Conservation (phyloP, 108 stramenopile genomes). For the Mayamaea pseudoterrestris region DNA sequence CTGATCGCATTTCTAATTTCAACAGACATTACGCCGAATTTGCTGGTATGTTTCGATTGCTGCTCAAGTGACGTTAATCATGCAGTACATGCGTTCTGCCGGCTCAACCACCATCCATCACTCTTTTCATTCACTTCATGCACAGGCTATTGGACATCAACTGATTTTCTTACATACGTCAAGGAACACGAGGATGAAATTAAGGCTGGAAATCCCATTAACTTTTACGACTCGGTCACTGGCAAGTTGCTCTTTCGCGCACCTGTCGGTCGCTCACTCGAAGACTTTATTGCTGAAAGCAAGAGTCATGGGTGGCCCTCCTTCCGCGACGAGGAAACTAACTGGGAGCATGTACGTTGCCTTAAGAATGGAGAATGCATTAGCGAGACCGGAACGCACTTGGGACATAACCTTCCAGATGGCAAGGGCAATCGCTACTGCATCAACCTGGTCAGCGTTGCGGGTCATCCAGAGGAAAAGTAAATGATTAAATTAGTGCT, state of each 20-base stretch:
- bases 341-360: conserved; percentile 82
- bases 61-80: not conserved
- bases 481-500: no score
- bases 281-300: conserved; percentile 56
- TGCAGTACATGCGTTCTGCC: no score
- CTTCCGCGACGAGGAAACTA: conserved; percentile 72
- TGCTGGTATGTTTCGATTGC: no score
- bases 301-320: conserved; percentile 53
- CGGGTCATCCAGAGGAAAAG: conserved; percentile 45
- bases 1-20: conserved; percentile 76
- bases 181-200: conserved; percentile 20
- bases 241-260: conserved; percentile 66
- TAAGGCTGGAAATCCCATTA: conserved; percentile 19
- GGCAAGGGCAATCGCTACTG: conserved; percentile 48
- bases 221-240: conserved; percentile 74
- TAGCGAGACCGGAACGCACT: conserved; percentile 74
- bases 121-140: conserved; percentile 2
- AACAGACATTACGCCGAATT: conserved; percentile 58
- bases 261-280: conserved; percentile 55
- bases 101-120: no score
- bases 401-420: conserved; percentile 72
- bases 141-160: conserved; percentile 61
- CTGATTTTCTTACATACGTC: conserved; percentile 36
- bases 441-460: conserved; percentile 86
- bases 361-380: conserved; percentile 74